Evolutionary conservation across 2,329 filamentous ascomycete species (phyloP).

Genomic region (Aspergillus luchuensis): DNA sequence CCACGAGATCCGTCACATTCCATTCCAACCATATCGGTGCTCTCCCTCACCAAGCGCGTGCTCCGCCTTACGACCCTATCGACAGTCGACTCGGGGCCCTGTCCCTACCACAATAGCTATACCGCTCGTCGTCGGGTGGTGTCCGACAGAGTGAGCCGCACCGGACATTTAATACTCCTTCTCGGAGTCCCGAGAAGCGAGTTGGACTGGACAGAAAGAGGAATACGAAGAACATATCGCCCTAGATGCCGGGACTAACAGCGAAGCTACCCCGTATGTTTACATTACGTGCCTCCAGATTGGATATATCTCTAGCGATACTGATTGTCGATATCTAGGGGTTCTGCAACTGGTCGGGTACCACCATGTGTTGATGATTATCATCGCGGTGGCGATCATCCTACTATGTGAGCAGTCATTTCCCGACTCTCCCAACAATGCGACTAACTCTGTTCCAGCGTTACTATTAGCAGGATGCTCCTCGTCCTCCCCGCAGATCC

Average conservation of each 20-base stretch:
- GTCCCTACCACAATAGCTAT: background rate
- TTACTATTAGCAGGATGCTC: slow-evolving; percentile 93
- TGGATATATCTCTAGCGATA: background rate
- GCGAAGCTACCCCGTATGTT: slow-evolving; percentile 26
- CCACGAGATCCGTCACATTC: slow-evolving; percentile 29
- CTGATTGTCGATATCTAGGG: slow-evolving; percentile 40
- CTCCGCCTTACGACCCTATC: background rate
- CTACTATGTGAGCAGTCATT: slow-evolving; percentile 73
- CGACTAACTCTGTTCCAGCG: slow-evolving; percentile 56
- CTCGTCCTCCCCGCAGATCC: slow-evolving; percentile 91
- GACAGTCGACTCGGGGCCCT: background rate
- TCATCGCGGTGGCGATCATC: slow-evolving; percentile 92
- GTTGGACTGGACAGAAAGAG: slow-evolving; percentile 23
- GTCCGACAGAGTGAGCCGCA: slow-evolving; percentile 13
- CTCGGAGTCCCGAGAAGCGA: slow-evolving; percentile 46
- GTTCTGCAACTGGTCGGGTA: slow-evolving; percentile 65
- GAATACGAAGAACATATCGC: slow-evolving; percentile 12
- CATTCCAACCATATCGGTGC: slow-evolving; percentile 18
- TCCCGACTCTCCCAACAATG: slow-evolving; percentile 14
- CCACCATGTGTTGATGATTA: slow-evolving; percentile 93
- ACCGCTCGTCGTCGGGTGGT: background rate
- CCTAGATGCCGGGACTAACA: slow-evolving; percentile 9
- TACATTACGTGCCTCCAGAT: slow-evolving; percentile 26
- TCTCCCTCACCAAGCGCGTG: slow-evolving; percentile 2
- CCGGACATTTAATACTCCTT: slow-evolving; percentile 33